Conservation (phyloP, 2,329 filamentous ascomycete species). For the Cryphonectria carpinicola region DNA sequence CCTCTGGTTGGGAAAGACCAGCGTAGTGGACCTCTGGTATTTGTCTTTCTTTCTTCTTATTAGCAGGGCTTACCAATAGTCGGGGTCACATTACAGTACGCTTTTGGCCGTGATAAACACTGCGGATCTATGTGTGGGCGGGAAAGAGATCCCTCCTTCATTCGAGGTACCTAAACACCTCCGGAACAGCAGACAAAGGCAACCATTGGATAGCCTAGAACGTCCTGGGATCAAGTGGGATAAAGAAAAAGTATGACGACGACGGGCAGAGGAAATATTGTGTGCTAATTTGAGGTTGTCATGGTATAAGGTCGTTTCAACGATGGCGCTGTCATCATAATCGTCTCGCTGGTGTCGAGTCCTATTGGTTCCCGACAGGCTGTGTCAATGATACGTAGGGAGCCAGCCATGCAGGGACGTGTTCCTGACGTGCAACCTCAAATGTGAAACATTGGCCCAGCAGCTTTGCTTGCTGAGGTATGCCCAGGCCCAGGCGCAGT, state of each 20-base stretch:
- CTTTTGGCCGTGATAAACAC: neutral
- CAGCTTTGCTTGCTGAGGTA: neutral
- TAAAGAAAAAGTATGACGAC: neutral
- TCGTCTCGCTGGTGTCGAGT: neutral
- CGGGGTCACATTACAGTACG: neutral
- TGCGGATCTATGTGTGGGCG: neutral
- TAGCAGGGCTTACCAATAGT: neutral
- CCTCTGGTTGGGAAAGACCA: neutral
- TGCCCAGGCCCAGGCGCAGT: neutral
- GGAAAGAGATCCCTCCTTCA: neutral
- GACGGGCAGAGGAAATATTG: neutral
- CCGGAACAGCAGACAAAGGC: neutral
- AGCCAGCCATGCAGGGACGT: constrained; percentile 8
- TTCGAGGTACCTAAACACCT: neutral
- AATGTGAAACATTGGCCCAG: neutral
- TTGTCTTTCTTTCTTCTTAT: neutral
- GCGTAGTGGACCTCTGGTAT: neutral
- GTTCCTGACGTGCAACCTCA: neutral
- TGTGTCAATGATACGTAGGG: constrained; percentile 14
- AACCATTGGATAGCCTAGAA: neutral
- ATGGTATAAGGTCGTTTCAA: neutral
- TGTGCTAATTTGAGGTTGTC: constrained; percentile 4
- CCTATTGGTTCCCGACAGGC: constrained; percentile 17
- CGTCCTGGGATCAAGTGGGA: neutral
- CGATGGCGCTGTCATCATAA: neutral